A percentile compares a stretch with the other conserved stretches of the same genome.
Conservation (phyloP, 2,329 filamentous ascomycete genomes). For the Colletotrichum sp. region DNA sequence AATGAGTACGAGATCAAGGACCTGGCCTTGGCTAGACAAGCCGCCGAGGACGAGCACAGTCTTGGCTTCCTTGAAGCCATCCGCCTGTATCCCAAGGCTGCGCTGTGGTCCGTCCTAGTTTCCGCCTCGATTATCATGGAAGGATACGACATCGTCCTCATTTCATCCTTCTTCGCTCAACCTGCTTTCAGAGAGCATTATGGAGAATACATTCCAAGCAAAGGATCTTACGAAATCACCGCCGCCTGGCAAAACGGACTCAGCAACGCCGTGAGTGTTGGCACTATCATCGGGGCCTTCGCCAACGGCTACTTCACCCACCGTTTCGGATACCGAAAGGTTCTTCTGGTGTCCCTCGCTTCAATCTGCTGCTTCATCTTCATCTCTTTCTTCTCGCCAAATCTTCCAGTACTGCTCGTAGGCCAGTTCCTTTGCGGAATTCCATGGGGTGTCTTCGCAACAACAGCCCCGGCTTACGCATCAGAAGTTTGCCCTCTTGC, state of each 20-base stretch:
- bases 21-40: neutral
- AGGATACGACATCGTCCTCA: slow-evolving; percentile 39
- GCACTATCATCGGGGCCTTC: slow-evolving; percentile 52
- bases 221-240: slow-evolving; percentile 40
- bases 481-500: slow-evolving; percentile 44
- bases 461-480: slow-evolving; percentile 51
- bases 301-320: slow-evolving; percentile 51
- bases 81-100: slow-evolving; percentile 29
- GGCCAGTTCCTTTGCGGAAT: slow-evolving; percentile 52
- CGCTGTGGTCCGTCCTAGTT: slow-evolving; percentile 38
- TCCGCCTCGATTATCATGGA: slow-evolving; percentile 48
- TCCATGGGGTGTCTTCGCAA: slow-evolving; percentile 51
- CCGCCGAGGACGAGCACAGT: slow-evolving; percentile 51
- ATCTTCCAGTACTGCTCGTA: slow-evolving; percentile 39
- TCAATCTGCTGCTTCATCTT: slow-evolving; percentile 47
- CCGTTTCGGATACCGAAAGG: slow-evolving; percentile 45
- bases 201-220: slow-evolving; percentile 22
- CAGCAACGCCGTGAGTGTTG: slow-evolving; percentile 46
- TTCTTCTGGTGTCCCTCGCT: slow-evolving; percentile 46
- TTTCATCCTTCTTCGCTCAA: slow-evolving; percentile 40
- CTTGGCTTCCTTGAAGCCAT: slow-evolving; percentile 51
- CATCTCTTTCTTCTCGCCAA: slow-evolving; percentile 49
- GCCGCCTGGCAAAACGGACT: slow-evolving; percentile 57
- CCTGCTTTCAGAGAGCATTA: slow-evolving; percentile 35
- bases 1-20: neutral